Conservation (phyloP, 1,284 basidiomycete genomes). For the Ustilago shanxiensis region DNA sequence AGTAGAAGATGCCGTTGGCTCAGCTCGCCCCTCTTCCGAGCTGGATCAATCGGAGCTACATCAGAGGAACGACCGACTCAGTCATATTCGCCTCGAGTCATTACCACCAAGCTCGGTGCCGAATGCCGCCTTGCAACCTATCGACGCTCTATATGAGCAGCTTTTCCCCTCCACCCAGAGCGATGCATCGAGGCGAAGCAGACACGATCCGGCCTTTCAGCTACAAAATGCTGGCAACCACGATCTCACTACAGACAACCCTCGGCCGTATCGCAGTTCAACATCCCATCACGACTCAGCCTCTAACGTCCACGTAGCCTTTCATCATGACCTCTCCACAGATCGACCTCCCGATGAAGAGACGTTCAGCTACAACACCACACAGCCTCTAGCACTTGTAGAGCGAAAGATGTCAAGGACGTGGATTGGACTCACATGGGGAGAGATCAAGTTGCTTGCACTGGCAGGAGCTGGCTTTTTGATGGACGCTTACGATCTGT, state of each 20-base stretch:
- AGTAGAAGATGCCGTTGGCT: slow-evolving; percentile 15
- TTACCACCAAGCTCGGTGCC: slow-evolving; percentile 11
- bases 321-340: neutral
- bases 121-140: slow-evolving; percentile 9
- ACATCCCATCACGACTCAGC: neutral
- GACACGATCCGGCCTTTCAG: neutral
- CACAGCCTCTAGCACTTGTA: slow-evolving; percentile 43
- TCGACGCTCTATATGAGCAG: slow-evolving; percentile 1
- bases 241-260: neutral
- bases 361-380: slow-evolving; percentile 19
- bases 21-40: slow-evolving; percentile 29
- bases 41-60: slow-evolving; percentile 13
- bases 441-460: slow-evolving; percentile 62
- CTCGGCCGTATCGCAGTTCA: neutral
- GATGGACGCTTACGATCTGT: slow-evolving; percentile 66
- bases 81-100: slow-evolving; percentile 6
- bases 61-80: neutral
- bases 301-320: neutral
- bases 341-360: neutral
- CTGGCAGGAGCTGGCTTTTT: slow-evolving; percentile 67
- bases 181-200: neutral
- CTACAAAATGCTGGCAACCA: neutral
- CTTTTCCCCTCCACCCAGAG: neutral
- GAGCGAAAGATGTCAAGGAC: slow-evolving; percentile 38
- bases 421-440: slow-evolving; percentile 56